Conservation (phyloP, 176 grass and related monocot genomes). For the Cymbopogon citratus region DNA sequence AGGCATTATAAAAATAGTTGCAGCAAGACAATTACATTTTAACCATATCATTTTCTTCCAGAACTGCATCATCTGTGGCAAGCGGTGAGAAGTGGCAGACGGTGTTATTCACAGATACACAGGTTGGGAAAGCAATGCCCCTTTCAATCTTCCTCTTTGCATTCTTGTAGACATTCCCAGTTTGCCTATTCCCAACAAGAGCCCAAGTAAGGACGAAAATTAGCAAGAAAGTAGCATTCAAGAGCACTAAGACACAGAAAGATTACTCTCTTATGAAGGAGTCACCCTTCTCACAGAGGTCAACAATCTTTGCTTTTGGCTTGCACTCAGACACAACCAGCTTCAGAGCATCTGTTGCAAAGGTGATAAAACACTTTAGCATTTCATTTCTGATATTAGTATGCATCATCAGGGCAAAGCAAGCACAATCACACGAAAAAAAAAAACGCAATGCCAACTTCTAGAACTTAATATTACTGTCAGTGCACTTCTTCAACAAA, state of each 20-base stretch:
- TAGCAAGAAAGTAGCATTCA: constrained; percentile 4
- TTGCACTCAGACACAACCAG: constrained; percentile 73
- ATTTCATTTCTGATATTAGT: background rate
- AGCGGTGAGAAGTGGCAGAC: constrained; percentile 97
- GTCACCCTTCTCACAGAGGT: constrained; percentile 93
- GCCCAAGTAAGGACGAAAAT: constrained; percentile 11
- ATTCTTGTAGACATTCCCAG: constrained; percentile 92
- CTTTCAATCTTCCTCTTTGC: constrained; percentile 96
- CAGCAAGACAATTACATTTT: constrained; percentile 72
- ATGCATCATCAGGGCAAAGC: background rate
- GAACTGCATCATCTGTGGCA: constrained; percentile 62
- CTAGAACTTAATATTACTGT: background rate
- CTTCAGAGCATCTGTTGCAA: constrained; percentile 77
- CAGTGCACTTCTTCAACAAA: no score
- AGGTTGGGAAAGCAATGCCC: constrained; percentile 93
- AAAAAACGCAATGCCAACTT: no score
- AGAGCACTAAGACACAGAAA: background rate
- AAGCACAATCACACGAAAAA: background rate
- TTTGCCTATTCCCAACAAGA: constrained; percentile 53
- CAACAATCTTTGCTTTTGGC: constrained; percentile 87
- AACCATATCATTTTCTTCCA: constrained; percentile 91
- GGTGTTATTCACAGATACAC: constrained; percentile 86
- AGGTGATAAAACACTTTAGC: background rate
- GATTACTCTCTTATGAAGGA: constrained; percentile 82
- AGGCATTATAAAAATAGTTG: background rate